phyloP scores from a whole-genome alignment of 2,329 filamentous ascomycete species.

The Trichoderma sp. region DNA sequence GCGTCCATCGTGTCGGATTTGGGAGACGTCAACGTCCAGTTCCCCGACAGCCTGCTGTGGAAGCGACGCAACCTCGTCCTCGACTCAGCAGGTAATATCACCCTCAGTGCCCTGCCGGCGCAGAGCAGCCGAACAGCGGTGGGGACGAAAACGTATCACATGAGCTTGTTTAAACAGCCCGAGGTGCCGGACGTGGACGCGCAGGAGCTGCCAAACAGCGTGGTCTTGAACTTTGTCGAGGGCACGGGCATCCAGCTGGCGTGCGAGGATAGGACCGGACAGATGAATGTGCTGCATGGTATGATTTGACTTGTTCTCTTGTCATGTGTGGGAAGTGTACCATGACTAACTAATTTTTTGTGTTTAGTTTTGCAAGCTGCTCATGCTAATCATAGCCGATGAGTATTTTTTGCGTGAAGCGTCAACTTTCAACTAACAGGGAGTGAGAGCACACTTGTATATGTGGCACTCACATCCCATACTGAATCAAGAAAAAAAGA shows the following conservation, averaged over 20 bases:
- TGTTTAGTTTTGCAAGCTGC: slow-evolving; percentile 37
- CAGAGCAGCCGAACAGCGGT: slow-evolving; percentile 48
- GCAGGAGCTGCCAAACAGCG: slow-evolving; percentile 89
- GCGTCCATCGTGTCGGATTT: slow-evolving; percentile 62
- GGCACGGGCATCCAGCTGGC: slow-evolving; percentile 63
- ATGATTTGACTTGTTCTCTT: slow-evolving; percentile 35
- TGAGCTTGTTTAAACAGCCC: slow-evolving; percentile 78
- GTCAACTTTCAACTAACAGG: not conserved
- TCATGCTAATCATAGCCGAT: slow-evolving; percentile 36
- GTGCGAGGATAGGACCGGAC: slow-evolving; percentile 60
- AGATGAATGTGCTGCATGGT: slow-evolving; percentile 55
- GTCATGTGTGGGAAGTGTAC: not conserved
- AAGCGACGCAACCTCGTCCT: slow-evolving; percentile 88
- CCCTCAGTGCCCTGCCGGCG: slow-evolving; percentile 64
- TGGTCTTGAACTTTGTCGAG: slow-evolving; percentile 59
- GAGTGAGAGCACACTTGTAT: not conserved
- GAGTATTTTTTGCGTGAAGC: slow-evolving; percentile 8
- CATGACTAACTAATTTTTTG: not conserved
- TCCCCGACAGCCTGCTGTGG: slow-evolving; percentile 94
- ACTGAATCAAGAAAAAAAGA: not conserved
- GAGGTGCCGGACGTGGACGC: slow-evolving; percentile 85
- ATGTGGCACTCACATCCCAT: not conserved
- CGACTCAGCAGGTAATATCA: slow-evolving; percentile 78
- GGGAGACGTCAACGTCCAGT: slow-evolving; percentile 94
- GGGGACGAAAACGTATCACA: slow-evolving; percentile 72